Evolutionary conservation across 2,329 filamentous ascomycete species (phyloP), one percentile per base, ranked within the genome.

Genomic region (Stagonosporopsis tanaceti): DNA sequence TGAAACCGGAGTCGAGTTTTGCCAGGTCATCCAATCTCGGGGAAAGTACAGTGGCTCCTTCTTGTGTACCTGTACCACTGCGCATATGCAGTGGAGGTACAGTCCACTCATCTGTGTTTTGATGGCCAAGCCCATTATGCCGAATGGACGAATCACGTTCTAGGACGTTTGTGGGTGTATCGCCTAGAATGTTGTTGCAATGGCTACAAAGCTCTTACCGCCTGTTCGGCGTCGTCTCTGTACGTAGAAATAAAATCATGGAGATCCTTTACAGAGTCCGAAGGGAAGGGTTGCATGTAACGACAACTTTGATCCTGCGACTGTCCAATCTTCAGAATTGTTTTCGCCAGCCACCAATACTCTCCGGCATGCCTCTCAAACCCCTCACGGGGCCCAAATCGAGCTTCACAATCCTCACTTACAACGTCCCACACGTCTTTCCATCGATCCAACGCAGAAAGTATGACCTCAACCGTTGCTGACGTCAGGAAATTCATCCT

Each of bases 331-430:
- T 39, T 39, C 3, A 48, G 9, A 25, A 48, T 14, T 24, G 28
- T 39, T 34, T 34, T 48, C 17, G 46, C 14, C 9, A 48, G 46
- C 46, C 46, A 48, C 46, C 46, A 48, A 25, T 39, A 48, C 25
- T n/a, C 46, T 40, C 6, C 46, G 15, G 46, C 34, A 48, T 48
- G 46, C 34, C 34, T n/a, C 34, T 48, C 46, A 28, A 48, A 39
- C 1, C 46, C 46, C 17, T 39, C 28, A n/a, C 17, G 14, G 6
- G 17, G 12, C 7, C 9, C 34, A 8, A 27, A 35, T 35, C 8
- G 6, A 1, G 35, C 17, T 46, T 14, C 11, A 17, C 17, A 8
- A 15, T 9, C 25, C 22, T 46, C 3, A 7, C 25, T 35, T 8
- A 24, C 5, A 15, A 11, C 17, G 20, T 35, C 44, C 44, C 44